Evolutionary conservation across 2,329 filamentous ascomycete genomes (phyloP).

Genomic region (Tricladium varicosporioides): DNA sequence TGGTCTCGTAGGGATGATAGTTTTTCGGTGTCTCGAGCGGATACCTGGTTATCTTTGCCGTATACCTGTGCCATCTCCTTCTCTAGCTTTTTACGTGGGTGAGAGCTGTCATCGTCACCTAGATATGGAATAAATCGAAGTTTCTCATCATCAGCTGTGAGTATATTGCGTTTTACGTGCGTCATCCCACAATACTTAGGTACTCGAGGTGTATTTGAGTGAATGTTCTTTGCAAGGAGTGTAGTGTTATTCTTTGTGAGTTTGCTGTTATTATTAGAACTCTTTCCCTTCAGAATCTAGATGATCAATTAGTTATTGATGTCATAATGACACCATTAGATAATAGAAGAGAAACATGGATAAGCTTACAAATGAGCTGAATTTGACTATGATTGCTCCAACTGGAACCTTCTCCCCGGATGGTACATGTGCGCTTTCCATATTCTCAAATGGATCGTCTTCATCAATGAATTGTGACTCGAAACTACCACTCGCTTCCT

Average conservation of each 20-base stretch:
- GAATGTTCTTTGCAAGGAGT: slow-evolving; percentile 11
- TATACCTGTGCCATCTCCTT: slow-evolving; percentile 25
- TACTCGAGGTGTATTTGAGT: slow-evolving; percentile 17
- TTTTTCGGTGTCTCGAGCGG: slow-evolving; percentile 20
- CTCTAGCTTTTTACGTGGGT: slow-evolving; percentile 11
- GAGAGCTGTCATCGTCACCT: slow-evolving; percentile 9
- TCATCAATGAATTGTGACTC: too few species aligned
- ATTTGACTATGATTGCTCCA: not conserved
- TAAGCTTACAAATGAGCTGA: slow-evolving; percentile 16
- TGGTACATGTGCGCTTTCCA: too few species aligned
- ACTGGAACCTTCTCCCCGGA: too few species aligned
- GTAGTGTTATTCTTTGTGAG: slow-evolving; percentile 11
- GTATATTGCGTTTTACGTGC: slow-evolving; percentile 25
- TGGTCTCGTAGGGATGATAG: slow-evolving; percentile 16
- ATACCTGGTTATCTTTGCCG: slow-evolving; percentile 5
- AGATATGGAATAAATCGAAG: slow-evolving; percentile 29
- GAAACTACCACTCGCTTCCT: too few species aligned
- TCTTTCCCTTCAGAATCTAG: slow-evolving; percentile 15
- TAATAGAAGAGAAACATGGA: too few species aligned
- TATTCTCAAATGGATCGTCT: too few species aligned
- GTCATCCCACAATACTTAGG: slow-evolving; percentile 27
- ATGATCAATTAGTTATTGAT: not conserved
- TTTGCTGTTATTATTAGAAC: slow-evolving; percentile 12
- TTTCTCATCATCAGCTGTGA: slow-evolving; percentile 27
- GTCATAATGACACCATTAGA: too few species aligned